phyloP scores from a whole-genome alignment of 768 basidiomycete genomes.

The Myochromella boudieri region DNA sequence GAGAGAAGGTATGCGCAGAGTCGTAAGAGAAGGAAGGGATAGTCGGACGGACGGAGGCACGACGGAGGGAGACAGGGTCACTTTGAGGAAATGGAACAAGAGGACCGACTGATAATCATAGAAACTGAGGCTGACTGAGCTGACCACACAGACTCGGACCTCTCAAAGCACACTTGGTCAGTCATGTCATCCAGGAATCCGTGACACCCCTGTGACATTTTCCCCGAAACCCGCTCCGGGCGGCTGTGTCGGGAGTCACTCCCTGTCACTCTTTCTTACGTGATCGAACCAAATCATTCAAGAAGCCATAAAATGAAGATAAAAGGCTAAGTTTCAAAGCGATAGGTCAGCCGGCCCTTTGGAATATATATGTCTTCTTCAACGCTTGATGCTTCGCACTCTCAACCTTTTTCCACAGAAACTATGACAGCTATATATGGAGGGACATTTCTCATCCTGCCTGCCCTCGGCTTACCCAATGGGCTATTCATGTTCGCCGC shows the following conservation, averaged over 20 bases:
- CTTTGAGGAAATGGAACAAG: conserved; percentile 14
- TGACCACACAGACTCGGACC: conserved; percentile 14
- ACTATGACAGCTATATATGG: no score
- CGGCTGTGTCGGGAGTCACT: background rate
- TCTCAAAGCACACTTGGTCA: conserved; percentile 14
- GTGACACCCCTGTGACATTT: background rate
- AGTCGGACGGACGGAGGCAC: conserved; percentile 9
- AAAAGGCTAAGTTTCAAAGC: background rate
- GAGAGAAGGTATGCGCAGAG: conserved; percentile 7
- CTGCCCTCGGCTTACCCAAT: no score
- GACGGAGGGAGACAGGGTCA: conserved; percentile 12
- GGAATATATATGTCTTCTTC: no score
- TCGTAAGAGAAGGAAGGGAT: conserved; percentile 2
- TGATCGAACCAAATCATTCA: no score
- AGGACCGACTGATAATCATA: conserved; percentile 27
- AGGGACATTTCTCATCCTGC: no score
- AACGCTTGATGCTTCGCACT: no score
- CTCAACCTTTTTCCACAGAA: no score
- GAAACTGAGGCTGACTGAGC: conserved; percentile 28
- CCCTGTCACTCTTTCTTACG: background rate
- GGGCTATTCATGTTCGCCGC: no score
- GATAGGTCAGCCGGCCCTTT: no score
- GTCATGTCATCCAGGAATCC: conserved; percentile 9
- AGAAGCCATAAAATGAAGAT: background rate
- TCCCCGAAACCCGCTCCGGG: background rate